A percentile compares a stretch with the other conserved stretches of the same genome.
These are phyloP conservation scores for Beta vulgaris DNA, from an alignment of 148 eudicot species.

Conservation along the genomic window DNA sequence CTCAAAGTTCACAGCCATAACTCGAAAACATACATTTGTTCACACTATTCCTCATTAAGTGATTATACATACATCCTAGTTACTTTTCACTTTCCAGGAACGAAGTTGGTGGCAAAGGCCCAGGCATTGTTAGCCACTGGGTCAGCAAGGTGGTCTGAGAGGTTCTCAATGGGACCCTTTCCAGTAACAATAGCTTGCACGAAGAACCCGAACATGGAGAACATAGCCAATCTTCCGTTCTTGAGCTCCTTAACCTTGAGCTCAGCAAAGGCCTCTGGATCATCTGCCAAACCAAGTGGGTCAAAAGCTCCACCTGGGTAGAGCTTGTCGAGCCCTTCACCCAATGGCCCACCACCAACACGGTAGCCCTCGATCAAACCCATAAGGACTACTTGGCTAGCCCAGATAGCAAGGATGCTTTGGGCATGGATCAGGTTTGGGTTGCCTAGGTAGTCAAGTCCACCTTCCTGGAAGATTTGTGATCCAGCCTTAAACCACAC, in stretches of 20 bases:
- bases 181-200: conserved; percentile 67
- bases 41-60: neutral
- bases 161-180: conserved; percentile 60
- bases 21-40: neutral
- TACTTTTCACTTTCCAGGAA: conserved; percentile 41
- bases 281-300: conserved; percentile 61
- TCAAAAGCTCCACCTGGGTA: conserved; percentile 64
- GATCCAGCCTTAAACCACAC: conserved; percentile 69
- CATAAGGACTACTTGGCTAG: conserved; percentile 54
- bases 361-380: conserved; percentile 62
- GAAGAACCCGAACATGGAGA: conserved; percentile 65
- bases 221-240: conserved; percentile 64
- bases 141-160: conserved; percentile 51
- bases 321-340: conserved; percentile 56
- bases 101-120: conserved; percentile 65
- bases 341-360: conserved; percentile 60
- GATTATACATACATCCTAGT: conserved; percentile 2
- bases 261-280: conserved; percentile 60
- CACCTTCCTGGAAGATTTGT: conserved; percentile 60
- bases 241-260: conserved; percentile 60
- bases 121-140: conserved; percentile 60
- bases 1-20: conserved; percentile 3
- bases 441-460: conserved; percentile 60
- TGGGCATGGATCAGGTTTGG: conserved; percentile 61
- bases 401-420: conserved; percentile 62